These are phyloP conservation scores for Globisporangium cylindrosporum DNA, from an alignment of 352 stramenopile species.

Conservation along the genomic window DNA sequence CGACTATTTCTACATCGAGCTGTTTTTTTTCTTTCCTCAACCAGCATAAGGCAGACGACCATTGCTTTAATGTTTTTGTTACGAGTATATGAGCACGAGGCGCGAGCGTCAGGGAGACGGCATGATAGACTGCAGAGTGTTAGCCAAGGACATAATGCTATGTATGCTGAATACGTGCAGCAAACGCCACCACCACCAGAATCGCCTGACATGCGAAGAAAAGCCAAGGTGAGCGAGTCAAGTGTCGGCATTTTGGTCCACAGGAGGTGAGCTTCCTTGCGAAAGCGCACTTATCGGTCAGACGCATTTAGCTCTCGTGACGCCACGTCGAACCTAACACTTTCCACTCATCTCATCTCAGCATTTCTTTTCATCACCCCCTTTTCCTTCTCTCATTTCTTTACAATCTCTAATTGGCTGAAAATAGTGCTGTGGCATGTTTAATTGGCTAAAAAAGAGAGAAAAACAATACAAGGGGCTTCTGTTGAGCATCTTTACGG, in stretches of 20 bases:
- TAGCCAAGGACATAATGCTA: too few species aligned
- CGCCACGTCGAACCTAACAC: neutral
- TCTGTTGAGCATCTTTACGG: neutral
- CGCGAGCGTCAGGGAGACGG: neutral
- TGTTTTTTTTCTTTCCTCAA: neutral
- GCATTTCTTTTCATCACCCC: neutral
- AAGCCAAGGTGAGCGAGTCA: too few species aligned
- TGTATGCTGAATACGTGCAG: too few species aligned
- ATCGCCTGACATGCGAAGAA: too few species aligned
- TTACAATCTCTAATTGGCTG: neutral
- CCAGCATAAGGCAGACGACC: neutral
- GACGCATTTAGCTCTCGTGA: neutral
- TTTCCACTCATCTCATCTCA: conserved; percentile 2
- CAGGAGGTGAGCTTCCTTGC: neutral
- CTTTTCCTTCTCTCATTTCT: neutral
- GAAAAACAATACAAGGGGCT: neutral
- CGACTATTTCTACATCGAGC: neutral
- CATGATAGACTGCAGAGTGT: neutral
- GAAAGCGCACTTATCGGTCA: neutral
- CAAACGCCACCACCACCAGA: too few species aligned
- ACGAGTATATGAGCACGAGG: neutral
- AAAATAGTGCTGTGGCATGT: neutral
- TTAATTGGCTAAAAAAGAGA: neutral
- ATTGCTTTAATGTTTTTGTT: neutral
- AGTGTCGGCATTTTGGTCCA: too few species aligned